Base-by-base conservation (phyloP, 331 rosid genomes). In the Pyracantha coccinea region DNA sequence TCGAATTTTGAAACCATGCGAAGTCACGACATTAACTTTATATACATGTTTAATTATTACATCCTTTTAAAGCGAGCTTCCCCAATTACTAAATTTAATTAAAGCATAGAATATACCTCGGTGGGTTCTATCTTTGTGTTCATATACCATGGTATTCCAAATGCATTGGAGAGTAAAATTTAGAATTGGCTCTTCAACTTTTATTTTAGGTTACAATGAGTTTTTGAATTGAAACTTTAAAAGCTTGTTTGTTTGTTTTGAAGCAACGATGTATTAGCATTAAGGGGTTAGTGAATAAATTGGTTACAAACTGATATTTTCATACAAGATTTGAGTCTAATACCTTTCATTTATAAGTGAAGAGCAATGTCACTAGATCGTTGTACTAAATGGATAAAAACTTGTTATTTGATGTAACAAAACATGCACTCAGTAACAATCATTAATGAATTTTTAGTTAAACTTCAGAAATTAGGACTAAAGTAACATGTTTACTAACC, bases 311-410 rank as follows among this genome's bases (percentile, higher is more conserved):
- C 54, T 5, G 0, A 3, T 47, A 0, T 15, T 47, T 6, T 14
- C 4, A 3, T 15, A 15, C 1, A n/a, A 5, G 1, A 47, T 47
- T 47, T 17, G 3, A 35, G 15, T 47, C 0, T 47, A 15, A 47
- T 2, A 47, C n/a, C 0, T 15, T 2, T 15, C 1, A 15, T 0
- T 15, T 47, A 47, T 6, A 47, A 15, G 19, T 47, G n/a, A 47
- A 47, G 8, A 15, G 3, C 0, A 47, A 2, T 47, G n/a, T 1
- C 0, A 47, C 0, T 47, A 2, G 0, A 47, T 0, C 19, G 8
- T 47, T 15, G 54, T 15, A 15, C 3, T 47, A 47, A 15, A 6
- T 47, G n/a, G n/a, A 1, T 15, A 47, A 47, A 47, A 47, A 5
- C n/a, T 2, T 15, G n/a, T 17, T 47, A 47, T 47, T 15, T 47